These are phyloP conservation scores for Cetradonia linearis DNA, from an alignment of 495 filamentous ascomycete species.

Conservation along the genomic window DNA sequence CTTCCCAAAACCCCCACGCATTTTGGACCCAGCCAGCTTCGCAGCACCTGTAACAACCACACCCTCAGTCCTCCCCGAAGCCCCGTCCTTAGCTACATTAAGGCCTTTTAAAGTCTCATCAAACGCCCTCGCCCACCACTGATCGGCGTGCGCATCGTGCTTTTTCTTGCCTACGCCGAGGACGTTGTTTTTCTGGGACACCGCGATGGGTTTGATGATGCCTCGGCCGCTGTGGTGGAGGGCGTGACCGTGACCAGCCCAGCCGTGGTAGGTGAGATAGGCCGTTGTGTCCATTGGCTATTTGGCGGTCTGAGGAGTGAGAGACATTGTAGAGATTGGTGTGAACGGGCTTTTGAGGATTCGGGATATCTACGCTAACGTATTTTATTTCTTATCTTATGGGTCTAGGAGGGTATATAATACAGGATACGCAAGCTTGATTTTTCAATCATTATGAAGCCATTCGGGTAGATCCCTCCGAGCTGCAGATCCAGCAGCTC, in stretches of 20 bases:
- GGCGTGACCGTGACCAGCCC: constrained; percentile 65
- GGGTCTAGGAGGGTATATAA: neutral
- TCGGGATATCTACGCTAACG: neutral
- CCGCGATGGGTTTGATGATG: constrained; percentile 55
- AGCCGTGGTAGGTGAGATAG: constrained; percentile 65
- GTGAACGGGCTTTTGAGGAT: neutral
- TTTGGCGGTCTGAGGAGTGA: neutral
- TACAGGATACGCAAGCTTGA: neutral
- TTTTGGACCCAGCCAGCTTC: constrained; percentile 31
- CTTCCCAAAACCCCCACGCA: constrained; percentile 33
- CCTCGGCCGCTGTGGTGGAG: constrained; percentile 59
- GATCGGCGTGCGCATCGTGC: constrained; percentile 44
- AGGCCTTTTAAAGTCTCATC: constrained; percentile 66
- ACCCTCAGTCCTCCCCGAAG: constrained; percentile 29
- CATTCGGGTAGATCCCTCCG: neutral
- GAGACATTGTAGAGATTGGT: neutral
- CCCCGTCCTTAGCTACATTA: constrained; percentile 42
- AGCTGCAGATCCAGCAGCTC: neutral
- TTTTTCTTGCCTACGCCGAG: constrained; percentile 60
- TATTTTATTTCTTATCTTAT: constrained; percentile 5
- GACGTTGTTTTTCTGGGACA: constrained; percentile 57
- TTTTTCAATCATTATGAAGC: constrained; percentile 10
- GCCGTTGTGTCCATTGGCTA: constrained; percentile 53
- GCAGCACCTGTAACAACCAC: constrained; percentile 24
- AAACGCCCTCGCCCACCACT: constrained; percentile 77